Evolutionary conservation across 129 eudicot species (phyloP).

Genomic region (Saposhnikovia divaricata): DNA sequence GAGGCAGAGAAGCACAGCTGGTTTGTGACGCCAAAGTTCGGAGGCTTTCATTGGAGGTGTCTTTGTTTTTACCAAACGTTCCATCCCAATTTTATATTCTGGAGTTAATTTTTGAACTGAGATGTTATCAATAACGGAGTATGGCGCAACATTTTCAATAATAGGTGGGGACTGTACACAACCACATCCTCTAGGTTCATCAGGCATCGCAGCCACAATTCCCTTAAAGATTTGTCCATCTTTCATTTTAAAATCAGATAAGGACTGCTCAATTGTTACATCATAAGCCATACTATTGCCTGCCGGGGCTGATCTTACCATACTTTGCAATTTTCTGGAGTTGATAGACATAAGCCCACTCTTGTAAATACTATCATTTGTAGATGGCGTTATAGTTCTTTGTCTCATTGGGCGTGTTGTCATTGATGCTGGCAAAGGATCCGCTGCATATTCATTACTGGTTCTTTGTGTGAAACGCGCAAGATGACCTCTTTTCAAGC

Average conservation of each 20-base stretch:
- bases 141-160: conserved; percentile 66
- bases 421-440: conserved; percentile 45
- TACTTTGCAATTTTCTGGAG: conserved; percentile 42
- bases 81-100: conserved; percentile 66
- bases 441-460: conserved; percentile 32
- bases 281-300: conserved; percentile 36
- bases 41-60: conserved; percentile 68
- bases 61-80: conserved; percentile 46
- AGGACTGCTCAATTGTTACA: conserved; percentile 49
- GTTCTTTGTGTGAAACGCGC: conserved; percentile 66
- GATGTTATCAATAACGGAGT: conserved; percentile 52
- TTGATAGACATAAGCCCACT: conserved; percentile 25
- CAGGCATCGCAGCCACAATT: conserved; percentile 65
- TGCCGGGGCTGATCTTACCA: conserved; percentile 23
- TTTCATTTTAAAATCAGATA: conserved; percentile 64
- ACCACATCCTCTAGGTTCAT: conserved; percentile 71
- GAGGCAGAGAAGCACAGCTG: conserved; percentile 60
- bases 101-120: conserved; percentile 74
- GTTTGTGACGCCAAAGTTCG: conserved; percentile 66
- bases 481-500: conserved; percentile 78
- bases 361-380: conserved; percentile 35
- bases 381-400: conserved; percentile 30
- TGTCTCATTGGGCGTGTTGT: conserved; percentile 38
- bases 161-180: conserved; percentile 58
- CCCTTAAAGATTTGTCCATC: conserved; percentile 70